phyloP scores from a whole-genome alignment of 345 rosid genomes.

The Eucalyptus marginata region DNA sequence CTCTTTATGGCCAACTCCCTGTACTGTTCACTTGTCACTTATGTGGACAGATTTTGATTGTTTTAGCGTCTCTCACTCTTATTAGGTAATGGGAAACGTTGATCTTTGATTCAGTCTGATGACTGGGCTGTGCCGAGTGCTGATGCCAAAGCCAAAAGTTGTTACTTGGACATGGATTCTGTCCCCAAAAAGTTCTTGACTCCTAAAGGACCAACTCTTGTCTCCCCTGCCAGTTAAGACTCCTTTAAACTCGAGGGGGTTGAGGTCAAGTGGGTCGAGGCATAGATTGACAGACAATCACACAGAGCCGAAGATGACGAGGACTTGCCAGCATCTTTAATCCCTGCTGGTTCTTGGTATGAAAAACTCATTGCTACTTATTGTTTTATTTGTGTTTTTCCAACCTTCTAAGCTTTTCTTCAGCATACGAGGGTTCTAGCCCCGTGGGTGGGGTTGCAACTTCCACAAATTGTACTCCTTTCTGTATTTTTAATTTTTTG shows the following conservation, averaged over 20 bases:
- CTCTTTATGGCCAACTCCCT: too few species aligned
- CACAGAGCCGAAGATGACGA: constrained; percentile 67
- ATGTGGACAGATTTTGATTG: too few species aligned
- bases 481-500: too few species aligned
- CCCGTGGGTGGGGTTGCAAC: not conserved
- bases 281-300: constrained; percentile 50
- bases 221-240: constrained; percentile 16
- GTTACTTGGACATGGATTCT: constrained; percentile 85
- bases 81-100: constrained; percentile 92
- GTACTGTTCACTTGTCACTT: too few species aligned
- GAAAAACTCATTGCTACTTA: not conserved
- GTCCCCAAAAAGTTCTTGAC: constrained; percentile 58
- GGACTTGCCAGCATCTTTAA: constrained; percentile 26
- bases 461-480: not conserved
- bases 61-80: not conserved
- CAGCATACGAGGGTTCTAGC: not conserved
- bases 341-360: constrained; percentile 93
- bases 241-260: constrained; percentile 42
- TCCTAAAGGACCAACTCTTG: constrained; percentile 33
- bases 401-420: not conserved
- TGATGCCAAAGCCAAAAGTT: constrained; percentile 78
- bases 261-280: constrained; percentile 58
- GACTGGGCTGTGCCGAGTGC: constrained; percentile 83
- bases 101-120: constrained; percentile 61
- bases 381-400: not conserved